These are phyloP conservation scores for Schizonepeta tenuifolia DNA, from an alignment of 257 asterid genomes.

Conservation along the genomic window DNA sequence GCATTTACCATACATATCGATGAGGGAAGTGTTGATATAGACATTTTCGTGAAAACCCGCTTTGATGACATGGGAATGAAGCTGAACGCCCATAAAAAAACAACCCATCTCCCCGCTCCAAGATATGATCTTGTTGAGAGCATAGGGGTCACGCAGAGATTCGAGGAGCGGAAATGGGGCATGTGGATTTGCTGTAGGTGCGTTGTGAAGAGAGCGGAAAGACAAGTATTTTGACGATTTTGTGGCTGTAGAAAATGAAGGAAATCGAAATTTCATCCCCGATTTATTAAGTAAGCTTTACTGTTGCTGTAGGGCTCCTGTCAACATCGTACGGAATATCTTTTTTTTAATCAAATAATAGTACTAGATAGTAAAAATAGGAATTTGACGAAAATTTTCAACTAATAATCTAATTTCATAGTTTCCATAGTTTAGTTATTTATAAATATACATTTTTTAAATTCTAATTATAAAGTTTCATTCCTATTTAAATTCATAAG, in stretches of 20 bases:
- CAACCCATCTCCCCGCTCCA: conserved; percentile 44
- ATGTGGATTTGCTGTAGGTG: conserved; percentile 17
- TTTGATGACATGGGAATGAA: conserved; percentile 51
- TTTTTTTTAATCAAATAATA: too few relatives aligned
- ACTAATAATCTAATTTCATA: too few relatives aligned
- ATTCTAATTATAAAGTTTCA: too few relatives aligned
- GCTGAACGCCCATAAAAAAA: conserved; percentile 44
- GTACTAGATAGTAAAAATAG: too few relatives aligned
- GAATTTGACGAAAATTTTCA: too few relatives aligned
- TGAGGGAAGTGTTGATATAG: conserved; percentile 51
- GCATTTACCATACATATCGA: conserved; percentile 53
- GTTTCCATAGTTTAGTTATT: too few relatives aligned
- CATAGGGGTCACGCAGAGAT: conserved; percentile 35
- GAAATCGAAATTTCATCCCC: conserved; percentile 25
- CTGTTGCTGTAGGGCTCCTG: conserved; percentile 5
- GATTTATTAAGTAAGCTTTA: background rate
- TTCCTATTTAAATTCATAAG: too few relatives aligned
- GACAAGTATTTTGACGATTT: conserved; percentile 21
- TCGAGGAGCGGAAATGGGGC: conserved; percentile 37
- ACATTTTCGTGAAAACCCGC: conserved; percentile 55
- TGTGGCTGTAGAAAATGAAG: conserved; percentile 10
- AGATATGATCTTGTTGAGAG: conserved; percentile 51
- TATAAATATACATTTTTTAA: too few relatives aligned
- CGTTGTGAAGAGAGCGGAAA: conserved; percentile 29
- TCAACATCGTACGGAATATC: background rate